Base-by-base conservation (phyloP, 176 grass and related monocot species). In the Juncus effusus region DNA sequence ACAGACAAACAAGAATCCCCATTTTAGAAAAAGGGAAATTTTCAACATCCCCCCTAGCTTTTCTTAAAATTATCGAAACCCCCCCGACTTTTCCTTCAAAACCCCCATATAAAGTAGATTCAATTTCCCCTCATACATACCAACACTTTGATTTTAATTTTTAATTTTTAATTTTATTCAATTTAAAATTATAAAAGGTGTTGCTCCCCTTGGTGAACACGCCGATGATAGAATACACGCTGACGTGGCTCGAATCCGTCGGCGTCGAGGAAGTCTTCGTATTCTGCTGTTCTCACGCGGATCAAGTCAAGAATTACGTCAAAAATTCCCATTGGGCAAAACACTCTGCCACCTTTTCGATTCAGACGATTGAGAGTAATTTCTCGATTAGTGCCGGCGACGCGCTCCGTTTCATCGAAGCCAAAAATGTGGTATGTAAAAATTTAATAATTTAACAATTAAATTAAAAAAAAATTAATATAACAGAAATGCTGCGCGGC, bases 141-240 rank as follows among this genome's bases (percentile, higher is more conserved):
- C 6, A 13, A 8, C 3, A 4, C 36, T 28, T 0, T 28, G 55
- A 65, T 28, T 28, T 28, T 28, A 28, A 28, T 28, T 28, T 28
- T 28, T 28, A 28, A 28, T 28, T 28, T 28, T 28, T 12, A 13
- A 35, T 42, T 3, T 41, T 38, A 8, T 38, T 73, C 35, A 63
- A 40, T 9, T 42, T n/a, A 36, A 28, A 28, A 28, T 60, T 28
- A 42, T 13, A 15, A 13, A 51, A 94, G 95, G 89, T 99, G 73
- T 59, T 99, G 16, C 64, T 99, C 14, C 95, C 94, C 19, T 74
- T 99, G 75, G 94, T 85, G 53, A 89, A 90, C 28, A 73, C 78
- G 41, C 94, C 89, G n/a, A 92, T 99, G 83, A 99, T 99, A 66
- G 81, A 90, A 42, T 99, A 99, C 83, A 81, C 88, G 38, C 83